Conservation (phyloP, 1,139 yeast genomes). For the Taiozyma sp. region DNA sequence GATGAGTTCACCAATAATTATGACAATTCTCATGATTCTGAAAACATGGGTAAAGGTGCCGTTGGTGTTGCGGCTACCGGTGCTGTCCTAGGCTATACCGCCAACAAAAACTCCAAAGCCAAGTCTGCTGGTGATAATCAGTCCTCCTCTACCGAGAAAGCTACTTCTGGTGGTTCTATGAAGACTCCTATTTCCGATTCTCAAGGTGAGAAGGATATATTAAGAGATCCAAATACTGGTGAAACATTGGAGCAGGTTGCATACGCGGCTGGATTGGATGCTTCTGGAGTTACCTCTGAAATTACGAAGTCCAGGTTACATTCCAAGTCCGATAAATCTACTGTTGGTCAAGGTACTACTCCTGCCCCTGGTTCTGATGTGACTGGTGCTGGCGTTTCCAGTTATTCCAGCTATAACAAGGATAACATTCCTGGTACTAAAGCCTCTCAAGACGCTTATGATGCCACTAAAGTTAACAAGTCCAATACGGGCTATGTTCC, state of each 20-base stretch:
- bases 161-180: background rate
- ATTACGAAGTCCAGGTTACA: background rate
- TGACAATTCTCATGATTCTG: background rate
- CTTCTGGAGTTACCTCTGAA: slow-evolving; percentile 13
- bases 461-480: background rate
- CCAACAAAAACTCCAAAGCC: slow-evolving; percentile 8
- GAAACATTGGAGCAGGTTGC: slow-evolving; percentile 2
- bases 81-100: slow-evolving; percentile 10
- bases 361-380: background rate
- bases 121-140: background rate
- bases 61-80: background rate
- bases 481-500: background rate
- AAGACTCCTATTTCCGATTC: background rate
- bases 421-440: background rate
- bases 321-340: background rate
- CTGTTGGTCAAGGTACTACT: background rate
- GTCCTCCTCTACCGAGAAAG: background rate
- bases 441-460: background rate
- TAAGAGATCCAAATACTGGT: background rate
- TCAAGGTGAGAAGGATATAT: background rate
- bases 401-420: background rate
- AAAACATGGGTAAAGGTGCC: background rate
- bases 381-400: background rate
- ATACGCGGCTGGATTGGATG: slow-evolving; percentile 12
- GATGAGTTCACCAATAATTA: slow-evolving; percentile 1